phyloP scores from a whole-genome alignment of 2,329 filamentous ascomycete genomes.

The Scedosporium dehoogii region DNA sequence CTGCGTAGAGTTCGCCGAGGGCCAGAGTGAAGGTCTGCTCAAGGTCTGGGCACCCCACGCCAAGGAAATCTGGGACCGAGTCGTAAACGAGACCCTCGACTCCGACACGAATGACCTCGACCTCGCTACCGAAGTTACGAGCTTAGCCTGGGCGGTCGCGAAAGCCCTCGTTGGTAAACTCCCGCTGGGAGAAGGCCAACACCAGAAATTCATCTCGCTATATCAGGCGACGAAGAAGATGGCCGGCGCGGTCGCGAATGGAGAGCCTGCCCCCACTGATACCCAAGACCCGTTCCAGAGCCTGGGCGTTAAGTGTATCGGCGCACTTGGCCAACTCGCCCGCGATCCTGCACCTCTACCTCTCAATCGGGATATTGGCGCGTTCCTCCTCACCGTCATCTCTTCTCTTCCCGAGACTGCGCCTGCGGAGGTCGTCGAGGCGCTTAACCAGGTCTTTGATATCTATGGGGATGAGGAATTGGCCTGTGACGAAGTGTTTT shows the following conservation, averaged over 20 bases:
- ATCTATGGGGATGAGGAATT: conserved; percentile 53
- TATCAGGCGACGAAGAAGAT: conserved; percentile 46
- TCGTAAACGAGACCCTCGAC: conserved; percentile 46
- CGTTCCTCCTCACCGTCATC: conserved; percentile 50
- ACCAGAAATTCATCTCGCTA: conserved; percentile 53
- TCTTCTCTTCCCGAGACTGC: conserved; percentile 40
- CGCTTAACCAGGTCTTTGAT: conserved; percentile 57
- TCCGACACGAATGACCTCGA: conserved; percentile 52
- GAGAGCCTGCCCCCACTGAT: conserved; percentile 14
- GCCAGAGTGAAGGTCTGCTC: conserved; percentile 40
- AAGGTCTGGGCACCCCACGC: conserved; percentile 44
- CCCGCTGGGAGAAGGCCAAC: conserved; percentile 41
- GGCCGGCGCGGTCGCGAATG: conserved; percentile 13
- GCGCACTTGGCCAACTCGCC: conserved; percentile 55
- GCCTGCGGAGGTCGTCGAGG: conserved; percentile 50
- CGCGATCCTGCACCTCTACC: conserved; percentile 40
- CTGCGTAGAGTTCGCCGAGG: conserved; percentile 46
- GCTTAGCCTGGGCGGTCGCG: conserved; percentile 56
- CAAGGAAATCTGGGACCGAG: conserved; percentile 45
- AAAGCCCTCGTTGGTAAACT: conserved; percentile 41
- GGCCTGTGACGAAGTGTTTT: conserved; percentile 54
- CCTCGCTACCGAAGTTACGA: conserved; percentile 53
- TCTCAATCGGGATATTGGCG: conserved; percentile 52
- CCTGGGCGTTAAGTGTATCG: conserved; percentile 56
- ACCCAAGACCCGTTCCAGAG: conserved; percentile 48